These are phyloP conservation scores for Mesembryanthemum crystallinum DNA, from an alignment of 148 eudicot genomes.

Conservation along the genomic window DNA sequence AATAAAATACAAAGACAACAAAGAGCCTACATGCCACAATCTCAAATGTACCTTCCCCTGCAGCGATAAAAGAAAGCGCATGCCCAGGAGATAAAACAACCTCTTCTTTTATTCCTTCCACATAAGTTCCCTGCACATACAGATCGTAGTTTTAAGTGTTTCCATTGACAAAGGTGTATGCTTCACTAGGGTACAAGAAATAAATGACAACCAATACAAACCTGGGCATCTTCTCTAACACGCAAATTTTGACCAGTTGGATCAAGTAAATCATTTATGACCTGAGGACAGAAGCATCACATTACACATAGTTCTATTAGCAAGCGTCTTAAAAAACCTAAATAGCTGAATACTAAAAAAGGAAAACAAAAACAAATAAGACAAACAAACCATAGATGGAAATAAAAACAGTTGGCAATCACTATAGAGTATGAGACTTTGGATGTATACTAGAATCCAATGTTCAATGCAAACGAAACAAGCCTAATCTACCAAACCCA, in stretches of 20 bases:
- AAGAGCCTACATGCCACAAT: constrained; percentile 4
- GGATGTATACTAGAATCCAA: not conserved
- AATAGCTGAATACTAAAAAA: not conserved
- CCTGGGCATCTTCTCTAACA: constrained; percentile 98
- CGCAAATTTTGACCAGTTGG: constrained; percentile 99
- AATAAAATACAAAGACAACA: not conserved
- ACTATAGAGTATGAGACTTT: not conserved
- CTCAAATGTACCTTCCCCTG: constrained; percentile 80
- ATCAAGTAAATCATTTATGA: constrained; percentile 96
- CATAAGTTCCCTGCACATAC: constrained; percentile 80
- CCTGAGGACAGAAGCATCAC: constrained; percentile 39
- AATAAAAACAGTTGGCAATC: not conserved
- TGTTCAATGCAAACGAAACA: not conserved
- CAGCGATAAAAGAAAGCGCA: constrained; percentile 94
- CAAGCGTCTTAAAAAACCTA: not conserved
- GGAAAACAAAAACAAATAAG: no score
- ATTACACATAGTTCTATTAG: not conserved
- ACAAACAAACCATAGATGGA: not conserved
- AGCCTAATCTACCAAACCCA: not conserved
- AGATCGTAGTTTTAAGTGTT: constrained; percentile 3
- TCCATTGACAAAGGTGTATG: not conserved
- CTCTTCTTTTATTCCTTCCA: constrained; percentile 98
- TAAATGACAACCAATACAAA: constrained; percentile 22
- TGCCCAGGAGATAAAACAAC: constrained; percentile 99
- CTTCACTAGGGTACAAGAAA: not conserved